Evolutionary conservation across 352 stramenopile genomes (phyloP).

Genomic region (Phytophthora cajani): DNA sequence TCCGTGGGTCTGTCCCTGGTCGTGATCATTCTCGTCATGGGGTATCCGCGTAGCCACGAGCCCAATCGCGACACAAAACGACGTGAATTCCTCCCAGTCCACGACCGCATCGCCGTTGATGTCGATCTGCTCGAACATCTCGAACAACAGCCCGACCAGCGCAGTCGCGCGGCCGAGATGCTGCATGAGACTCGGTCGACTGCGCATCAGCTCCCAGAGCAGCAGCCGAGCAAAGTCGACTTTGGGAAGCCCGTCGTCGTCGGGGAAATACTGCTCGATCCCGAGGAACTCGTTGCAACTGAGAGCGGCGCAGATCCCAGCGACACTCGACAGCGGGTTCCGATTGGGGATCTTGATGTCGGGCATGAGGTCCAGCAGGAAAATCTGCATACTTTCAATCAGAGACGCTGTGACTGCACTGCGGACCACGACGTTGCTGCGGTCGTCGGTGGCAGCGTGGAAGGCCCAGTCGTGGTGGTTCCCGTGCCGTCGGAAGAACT

Average conservation of each 20-base stretch:
- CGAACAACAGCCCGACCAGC: constrained; percentile 59
- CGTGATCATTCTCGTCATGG: constrained; percentile 34
- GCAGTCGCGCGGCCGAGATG: constrained; percentile 36
- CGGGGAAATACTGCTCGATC: constrained; percentile 59
- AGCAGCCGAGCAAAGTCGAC: constrained; percentile 61
- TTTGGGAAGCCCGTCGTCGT: constrained; percentile 45
- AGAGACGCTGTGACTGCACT: constrained; percentile 57
- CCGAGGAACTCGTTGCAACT: constrained; percentile 63
- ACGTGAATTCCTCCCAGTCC: constrained; percentile 89
- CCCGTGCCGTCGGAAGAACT: constrained; percentile 52
- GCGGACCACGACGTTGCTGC: constrained; percentile 37
- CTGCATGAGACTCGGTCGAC: constrained; percentile 49
- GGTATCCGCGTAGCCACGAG: constrained; percentile 52
- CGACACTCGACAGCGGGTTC: constrained; percentile 63
- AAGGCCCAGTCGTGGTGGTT: constrained; percentile 41
- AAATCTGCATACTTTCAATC: constrained; percentile 60
- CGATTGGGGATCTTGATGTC: constrained; percentile 76
- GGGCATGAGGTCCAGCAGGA: constrained; percentile 69
- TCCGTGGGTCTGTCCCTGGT: constrained; percentile 25
- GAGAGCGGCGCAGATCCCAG: constrained; percentile 66
- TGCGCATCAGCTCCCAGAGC: constrained; percentile 52
- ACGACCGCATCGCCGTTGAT: constrained; percentile 82
- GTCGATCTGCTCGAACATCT: constrained; percentile 87
- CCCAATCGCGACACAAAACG: constrained; percentile 75
- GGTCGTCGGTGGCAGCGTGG: constrained; percentile 42